Percentiles rank a stretch among this genome's conserved stretches.
phyloP scores from a whole-genome alignment of 805 yeast species.

The Myxozyma nipponensis region DNA sequence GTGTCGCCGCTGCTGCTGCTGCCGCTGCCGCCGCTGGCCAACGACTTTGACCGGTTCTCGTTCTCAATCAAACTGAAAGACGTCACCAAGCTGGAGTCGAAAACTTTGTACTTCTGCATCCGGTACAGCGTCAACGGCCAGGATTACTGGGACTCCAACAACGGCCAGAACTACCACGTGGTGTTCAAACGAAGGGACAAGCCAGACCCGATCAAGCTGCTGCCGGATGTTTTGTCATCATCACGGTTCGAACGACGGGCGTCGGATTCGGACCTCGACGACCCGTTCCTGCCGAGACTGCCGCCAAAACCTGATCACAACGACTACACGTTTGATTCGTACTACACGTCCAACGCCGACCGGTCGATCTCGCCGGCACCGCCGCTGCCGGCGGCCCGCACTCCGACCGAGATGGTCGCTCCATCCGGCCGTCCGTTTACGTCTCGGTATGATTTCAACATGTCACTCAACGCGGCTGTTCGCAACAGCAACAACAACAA shows the following conservation, averaged over 20 bases:
- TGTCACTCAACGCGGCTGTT: constrained; percentile 28
- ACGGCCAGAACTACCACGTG: constrained; percentile 54
- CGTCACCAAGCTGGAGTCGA: constrained; percentile 35
- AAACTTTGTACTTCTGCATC: constrained; percentile 52
- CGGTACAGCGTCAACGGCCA: constrained; percentile 47
- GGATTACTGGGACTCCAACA: constrained; percentile 80
- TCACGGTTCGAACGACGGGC: constrained; percentile 7
- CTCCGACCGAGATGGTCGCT: constrained; percentile 21
- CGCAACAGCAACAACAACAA: background rate
- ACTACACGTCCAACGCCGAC: constrained; percentile 5
- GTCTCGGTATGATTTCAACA: constrained; percentile 35
- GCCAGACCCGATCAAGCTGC: background rate
- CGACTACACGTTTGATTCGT: constrained; percentile 23
- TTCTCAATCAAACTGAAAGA: constrained; percentile 50
- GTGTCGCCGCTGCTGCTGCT: constrained; percentile 35
- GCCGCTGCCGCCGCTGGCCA: constrained; percentile 9
- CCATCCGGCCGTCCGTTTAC: constrained; percentile 27
- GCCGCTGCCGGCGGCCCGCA: background rate
- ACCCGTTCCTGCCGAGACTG: constrained; percentile 7
- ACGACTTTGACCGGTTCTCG: constrained; percentile 58
- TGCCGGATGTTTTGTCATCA: background rate
- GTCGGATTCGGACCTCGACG: constrained; percentile 12
- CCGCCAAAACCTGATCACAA: constrained; percentile 19
- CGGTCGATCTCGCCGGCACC: constrained; percentile 7
- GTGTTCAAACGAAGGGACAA: constrained; percentile 36